phyloP scores from a whole-genome alignment of 78 protist genomes.

The Dictyostelium discoideum region DNA sequence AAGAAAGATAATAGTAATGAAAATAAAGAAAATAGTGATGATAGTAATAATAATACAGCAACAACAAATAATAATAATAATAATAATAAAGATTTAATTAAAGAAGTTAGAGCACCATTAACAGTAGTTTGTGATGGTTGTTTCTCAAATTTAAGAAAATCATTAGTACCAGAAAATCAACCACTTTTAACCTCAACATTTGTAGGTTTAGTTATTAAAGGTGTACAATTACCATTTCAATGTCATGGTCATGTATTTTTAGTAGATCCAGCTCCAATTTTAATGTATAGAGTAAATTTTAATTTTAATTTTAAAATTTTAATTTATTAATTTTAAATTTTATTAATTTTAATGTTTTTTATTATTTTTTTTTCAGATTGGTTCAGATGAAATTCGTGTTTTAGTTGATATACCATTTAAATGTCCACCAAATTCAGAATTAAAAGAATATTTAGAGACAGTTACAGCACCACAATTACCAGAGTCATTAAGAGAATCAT shows the following conservation, averaged over 20 bases:
- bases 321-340: not conserved
- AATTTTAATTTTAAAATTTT: not conserved
- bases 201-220: slow-evolving; percentile 40
- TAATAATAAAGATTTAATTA: not conserved
- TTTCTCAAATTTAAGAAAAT: slow-evolving; percentile 62
- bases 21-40: not conserved
- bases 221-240: slow-evolving; percentile 49
- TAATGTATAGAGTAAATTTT: slow-evolving; percentile 54
- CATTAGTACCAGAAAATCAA: not conserved
- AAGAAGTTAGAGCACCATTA: slow-evolving; percentile 65
- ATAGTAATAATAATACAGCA: not conserved
- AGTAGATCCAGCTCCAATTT: slow-evolving; percentile 81
- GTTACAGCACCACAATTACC: slow-evolving; percentile 77
- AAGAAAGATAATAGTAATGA: not conserved
- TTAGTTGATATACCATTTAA: slow-evolving; percentile 82
- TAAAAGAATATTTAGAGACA: slow-evolving; percentile 6
- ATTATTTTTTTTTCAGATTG: slow-evolving; percentile 30
- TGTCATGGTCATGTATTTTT: slow-evolving; percentile 81
- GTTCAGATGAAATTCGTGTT: slow-evolving; percentile 85
- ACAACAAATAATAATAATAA: not conserved
- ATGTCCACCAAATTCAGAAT: slow-evolving; percentile 51
- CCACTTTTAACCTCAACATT: slow-evolving; percentile 50
- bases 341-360: not conserved
- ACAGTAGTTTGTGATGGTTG: slow-evolving; percentile 87
- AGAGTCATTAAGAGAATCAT: slow-evolving; percentile 44